phyloP scores from a whole-genome alignment of 2,329 filamentous ascomycete genomes.

The Tolypocladium album region DNA sequence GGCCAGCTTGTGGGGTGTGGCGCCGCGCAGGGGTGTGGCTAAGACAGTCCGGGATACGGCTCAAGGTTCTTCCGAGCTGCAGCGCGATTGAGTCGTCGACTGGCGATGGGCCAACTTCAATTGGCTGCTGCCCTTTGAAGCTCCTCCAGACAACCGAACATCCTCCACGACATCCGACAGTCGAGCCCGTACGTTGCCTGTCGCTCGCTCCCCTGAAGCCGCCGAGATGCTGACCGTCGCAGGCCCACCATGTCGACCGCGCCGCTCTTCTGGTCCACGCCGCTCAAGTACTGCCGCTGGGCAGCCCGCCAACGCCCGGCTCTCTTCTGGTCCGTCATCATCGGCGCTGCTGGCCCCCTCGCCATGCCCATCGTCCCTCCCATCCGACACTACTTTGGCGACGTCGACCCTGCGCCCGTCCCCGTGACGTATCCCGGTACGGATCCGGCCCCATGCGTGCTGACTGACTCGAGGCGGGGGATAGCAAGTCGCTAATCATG shows the following conservation, averaged over 20 bases:
- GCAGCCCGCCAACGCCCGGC: constrained; percentile 79
- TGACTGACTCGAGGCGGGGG: neutral
- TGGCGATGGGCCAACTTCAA: neutral
- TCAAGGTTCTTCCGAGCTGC: neutral
- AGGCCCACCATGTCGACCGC: constrained; percentile 44
- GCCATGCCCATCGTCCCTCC: constrained; percentile 62
- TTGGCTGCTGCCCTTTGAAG: neutral
- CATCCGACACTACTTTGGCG: constrained; percentile 61
- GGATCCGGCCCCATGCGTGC: constrained; percentile 22
- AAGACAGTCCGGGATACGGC: neutral
- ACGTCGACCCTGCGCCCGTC: constrained; percentile 59
- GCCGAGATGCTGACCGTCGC: neutral
- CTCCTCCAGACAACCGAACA: neutral
- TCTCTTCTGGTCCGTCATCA: constrained; percentile 74
- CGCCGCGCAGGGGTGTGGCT: neutral
- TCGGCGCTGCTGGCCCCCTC: constrained; percentile 65
- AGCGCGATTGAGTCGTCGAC: neutral
- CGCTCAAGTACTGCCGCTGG: constrained; percentile 81
- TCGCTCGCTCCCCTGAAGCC: neutral
- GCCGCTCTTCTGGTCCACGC: constrained; percentile 74
- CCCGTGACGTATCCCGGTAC: constrained; percentile 89
- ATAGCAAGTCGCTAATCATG: neutral
- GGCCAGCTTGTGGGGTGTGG: neutral
- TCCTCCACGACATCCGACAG: neutral
- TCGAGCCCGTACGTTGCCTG: neutral